Evolutionary conservation across 306 rosid species (phyloP), one percentile per base, ranked within the genome.

Genomic region (Ziziphus jujuba): DNA sequence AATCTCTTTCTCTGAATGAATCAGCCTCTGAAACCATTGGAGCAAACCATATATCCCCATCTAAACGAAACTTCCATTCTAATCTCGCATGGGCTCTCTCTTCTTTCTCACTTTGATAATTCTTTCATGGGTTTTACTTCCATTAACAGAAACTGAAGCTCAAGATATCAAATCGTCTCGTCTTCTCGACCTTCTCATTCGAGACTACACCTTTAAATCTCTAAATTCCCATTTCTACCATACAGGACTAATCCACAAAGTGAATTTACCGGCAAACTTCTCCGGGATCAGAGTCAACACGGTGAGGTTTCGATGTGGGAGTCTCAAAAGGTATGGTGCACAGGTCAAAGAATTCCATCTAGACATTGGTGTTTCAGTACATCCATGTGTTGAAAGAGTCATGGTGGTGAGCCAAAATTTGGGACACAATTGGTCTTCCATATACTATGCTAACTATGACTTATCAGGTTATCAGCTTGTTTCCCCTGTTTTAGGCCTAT

Each of bases 381-480:
- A 83, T 59, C 97, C 99, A 35, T 90, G 97, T 72, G 92, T 84
- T 15, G 97, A 93, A 69, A 88, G 99, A 65, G 93, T 87, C 45
- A 80, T 93, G 86, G 36, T 93, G 53, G 82, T 93, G 7, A 79
- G 82, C 45, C 89, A 90, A 68, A 90, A 83, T 33, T 66, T 93
- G 82, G 99, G 86, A 4, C 54, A 71, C n/a, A 84, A 93, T 24
- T 90, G 95, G 96, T 84, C 96, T 65, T 78, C 86, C 43, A 69
- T 87, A 25, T 93, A 90, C 75, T 88, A 80, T 71, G 38, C 80
- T 36, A 85, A 85, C 79, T 90, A 88, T 72, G 81, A 85, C 72
- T 66, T 93, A 64, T 78, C 95, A 4, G 88, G 89, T 17, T 90
- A 90, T 60, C 83, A 87, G 49, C 85, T 93, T 50, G 87, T 86